These are phyloP conservation scores for Leptosphaerulina australis DNA, from an alignment of 2,329 filamentous ascomycete genomes.

Conservation along the genomic window DNA sequence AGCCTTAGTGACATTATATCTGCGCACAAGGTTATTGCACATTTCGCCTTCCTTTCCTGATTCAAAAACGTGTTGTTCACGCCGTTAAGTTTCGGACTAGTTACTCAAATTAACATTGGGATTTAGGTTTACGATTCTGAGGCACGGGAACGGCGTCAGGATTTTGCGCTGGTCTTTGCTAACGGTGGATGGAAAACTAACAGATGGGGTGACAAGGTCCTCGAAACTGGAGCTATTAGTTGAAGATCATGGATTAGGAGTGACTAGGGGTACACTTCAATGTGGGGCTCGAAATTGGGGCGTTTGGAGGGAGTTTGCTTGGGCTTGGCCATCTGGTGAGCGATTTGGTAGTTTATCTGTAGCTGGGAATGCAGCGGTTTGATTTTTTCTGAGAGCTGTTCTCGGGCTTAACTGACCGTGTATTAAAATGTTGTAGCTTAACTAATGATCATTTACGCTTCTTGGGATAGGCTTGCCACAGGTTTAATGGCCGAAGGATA, in stretches of 20 bases:
- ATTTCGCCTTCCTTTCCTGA: conserved; percentile 30
- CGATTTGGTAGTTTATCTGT: too few relatives aligned
- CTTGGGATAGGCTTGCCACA: too few relatives aligned
- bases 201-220: conserved; percentile 25
- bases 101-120: conserved; percentile 31
- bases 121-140: conserved; percentile 33
- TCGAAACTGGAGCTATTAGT: conserved; percentile 30
- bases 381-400: too few relatives aligned
- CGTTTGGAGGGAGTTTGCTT: too few relatives aligned
- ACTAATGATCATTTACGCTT: too few relatives aligned
- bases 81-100: conserved; percentile 11
- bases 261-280: conserved; percentile 25
- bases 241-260: conserved; percentile 18
- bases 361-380: too few relatives aligned
- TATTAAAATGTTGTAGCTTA: too few relatives aligned
- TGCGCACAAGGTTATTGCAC: conserved; percentile 78
- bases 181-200: conserved; percentile 24
- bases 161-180: conserved; percentile 26
- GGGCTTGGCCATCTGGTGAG: conserved; percentile 23
- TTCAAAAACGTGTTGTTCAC: conserved; percentile 32
- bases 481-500: too few relatives aligned
- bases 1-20: conserved; percentile 79
- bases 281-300: too few relatives aligned
- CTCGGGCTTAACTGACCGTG: too few relatives aligned
- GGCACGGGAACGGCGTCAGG: conserved; percentile 37